Percentiles rank a stretch among this genome's conserved stretches.
These are phyloP conservation scores for Phyllosticta paracitricarpa DNA, from an alignment of 2,329 filamentous ascomycete species.

Conservation along the genomic window DNA sequence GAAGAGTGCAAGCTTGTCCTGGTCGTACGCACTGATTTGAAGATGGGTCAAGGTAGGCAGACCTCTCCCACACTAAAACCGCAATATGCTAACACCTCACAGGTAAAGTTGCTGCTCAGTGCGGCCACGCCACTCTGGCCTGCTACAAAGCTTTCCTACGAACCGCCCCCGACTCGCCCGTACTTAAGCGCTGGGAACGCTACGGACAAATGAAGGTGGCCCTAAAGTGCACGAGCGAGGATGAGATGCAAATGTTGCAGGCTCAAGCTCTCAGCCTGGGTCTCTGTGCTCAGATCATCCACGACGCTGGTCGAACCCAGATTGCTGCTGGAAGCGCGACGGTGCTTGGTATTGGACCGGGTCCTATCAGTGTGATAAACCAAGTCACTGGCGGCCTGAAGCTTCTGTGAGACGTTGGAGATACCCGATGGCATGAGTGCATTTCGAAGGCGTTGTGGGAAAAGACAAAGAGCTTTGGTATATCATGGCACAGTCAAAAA, in stretches of 20 bases:
- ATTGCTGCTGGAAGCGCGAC: constrained; percentile 89
- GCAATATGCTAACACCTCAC: constrained; percentile 5
- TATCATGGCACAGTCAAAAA: too few species aligned
- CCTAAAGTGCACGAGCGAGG: constrained; percentile 71
- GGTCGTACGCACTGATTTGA: constrained; percentile 84
- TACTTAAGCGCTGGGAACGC: constrained; percentile 77
- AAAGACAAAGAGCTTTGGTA: too few species aligned
- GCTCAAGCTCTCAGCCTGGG: constrained; percentile 70
- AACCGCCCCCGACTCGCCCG: constrained; percentile 43
- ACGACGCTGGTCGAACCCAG: constrained; percentile 94
- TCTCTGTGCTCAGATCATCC: constrained; percentile 78
- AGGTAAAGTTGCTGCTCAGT: constrained; percentile 97
- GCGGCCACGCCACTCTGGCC: constrained; percentile 88
- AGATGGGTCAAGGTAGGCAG: constrained; percentile 84
- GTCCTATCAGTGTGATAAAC: constrained; percentile 79
- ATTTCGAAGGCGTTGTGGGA: too few species aligned
- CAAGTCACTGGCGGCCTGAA: constrained; percentile 77
- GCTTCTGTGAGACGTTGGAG: constrained; percentile 49
- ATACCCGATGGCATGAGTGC: too few species aligned
- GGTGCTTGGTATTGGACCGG: constrained; percentile 65
- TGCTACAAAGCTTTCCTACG: constrained; percentile 80
- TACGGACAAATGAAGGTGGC: constrained; percentile 89
- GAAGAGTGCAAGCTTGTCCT: constrained; percentile 94
- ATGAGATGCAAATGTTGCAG: constrained; percentile 65
- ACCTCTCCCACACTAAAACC: constrained; percentile 1